These are phyloP conservation scores for Daucus carota DNA, from an alignment of 129 eudicot species.

Conservation along the genomic window DH1_v3.0 NC_030383.2:12482501-12483000, in stretches of 20 bases:
- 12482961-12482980: too few relatives aligned
- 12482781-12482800: constrained; percentile 12
- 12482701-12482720: constrained; percentile 43
- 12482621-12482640: constrained; percentile 78
- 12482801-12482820: background rate
- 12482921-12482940: too few relatives aligned
- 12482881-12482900: background rate
- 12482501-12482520: constrained; percentile 50
- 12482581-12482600: constrained; percentile 42
- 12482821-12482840: background rate
- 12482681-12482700: constrained; percentile 45
- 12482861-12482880: too few relatives aligned
- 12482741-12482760: constrained; percentile 4
- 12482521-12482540: constrained; percentile 76
- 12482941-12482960: too few relatives aligned
- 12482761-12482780: constrained; percentile 19
- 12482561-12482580: constrained; percentile 26
- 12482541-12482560: constrained; percentile 7
- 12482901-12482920: background rate
- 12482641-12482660: constrained; percentile 57
- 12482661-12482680: constrained; percentile 93
- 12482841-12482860: background rate
- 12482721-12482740: constrained; percentile 12
- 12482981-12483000: too few relatives aligned
- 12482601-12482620: constrained; percentile 61